Percentiles rank a stretch among this genome's conserved stretches.
Conservation (phyloP, 495 filamentous ascomycete species). For the Penicillium cinerascens region DNA sequence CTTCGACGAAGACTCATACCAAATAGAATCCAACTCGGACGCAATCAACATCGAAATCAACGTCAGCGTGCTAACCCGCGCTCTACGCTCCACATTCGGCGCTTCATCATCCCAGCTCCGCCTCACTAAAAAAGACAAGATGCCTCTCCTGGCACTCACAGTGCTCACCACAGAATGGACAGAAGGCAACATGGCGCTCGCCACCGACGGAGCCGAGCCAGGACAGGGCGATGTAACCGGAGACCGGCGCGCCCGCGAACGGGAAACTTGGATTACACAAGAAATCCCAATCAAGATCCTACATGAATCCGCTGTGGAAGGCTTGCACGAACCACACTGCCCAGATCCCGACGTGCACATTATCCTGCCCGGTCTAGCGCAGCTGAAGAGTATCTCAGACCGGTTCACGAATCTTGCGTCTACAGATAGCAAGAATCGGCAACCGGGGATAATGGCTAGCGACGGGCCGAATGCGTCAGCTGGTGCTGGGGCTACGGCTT, state of each 20-base stretch:
- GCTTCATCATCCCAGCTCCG: slow-evolving; percentile 77
- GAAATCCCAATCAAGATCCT: slow-evolving; percentile 92
- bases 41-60: slow-evolving; percentile 95
- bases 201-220: slow-evolving; percentile 29
- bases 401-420: slow-evolving; percentile 80
- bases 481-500: slow-evolving; percentile 10
- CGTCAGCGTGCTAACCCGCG: slow-evolving; percentile 72
- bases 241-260: slow-evolving; percentile 48
- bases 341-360: slow-evolving; percentile 94
- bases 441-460: slow-evolving; percentile 8
- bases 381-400: slow-evolving; percentile 87
- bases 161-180: slow-evolving; percentile 59
- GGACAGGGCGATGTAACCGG: slow-evolving; percentile 42
- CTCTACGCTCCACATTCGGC: slow-evolving; percentile 76
- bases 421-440: slow-evolving; percentile 25
- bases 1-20: slow-evolving; percentile 73
- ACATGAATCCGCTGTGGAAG: slow-evolving; percentile 71
- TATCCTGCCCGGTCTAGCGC: slow-evolving; percentile 73
- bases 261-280: slow-evolving; percentile 89
- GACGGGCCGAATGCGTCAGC: slow-evolving; percentile 9
- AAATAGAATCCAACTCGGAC: slow-evolving; percentile 72
- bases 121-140: slow-evolving; percentile 84
- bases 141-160: slow-evolving; percentile 81
- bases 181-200: slow-evolving; percentile 44
- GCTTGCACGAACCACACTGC: slow-evolving; percentile 82